These are phyloP conservation scores for Aspergillus sp. DNA, from an alignment of 2,329 filamentous ascomycete species.

Conservation along the genomic window DNA sequence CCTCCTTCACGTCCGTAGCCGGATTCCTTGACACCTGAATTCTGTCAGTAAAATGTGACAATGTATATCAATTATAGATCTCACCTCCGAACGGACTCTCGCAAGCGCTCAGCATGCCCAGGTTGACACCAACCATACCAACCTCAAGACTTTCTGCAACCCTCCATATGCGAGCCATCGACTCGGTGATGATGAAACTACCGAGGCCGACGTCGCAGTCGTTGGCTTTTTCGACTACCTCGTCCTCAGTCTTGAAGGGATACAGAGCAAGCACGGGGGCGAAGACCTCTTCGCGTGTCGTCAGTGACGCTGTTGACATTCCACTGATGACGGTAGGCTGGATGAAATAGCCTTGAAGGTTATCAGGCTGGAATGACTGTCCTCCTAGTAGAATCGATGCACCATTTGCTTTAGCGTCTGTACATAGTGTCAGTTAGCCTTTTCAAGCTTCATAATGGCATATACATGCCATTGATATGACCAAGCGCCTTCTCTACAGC, in stretches of 20 bases:
- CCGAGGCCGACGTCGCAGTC: slow-evolving; percentile 10
- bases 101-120: slow-evolving; percentile 24
- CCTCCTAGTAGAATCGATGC: slow-evolving; percentile 40
- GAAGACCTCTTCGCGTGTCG: slow-evolving; percentile 62
- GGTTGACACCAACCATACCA: slow-evolving; percentile 28
- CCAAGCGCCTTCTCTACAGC: slow-evolving; percentile 50
- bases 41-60: too few species aligned
- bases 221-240: slow-evolving; percentile 37
- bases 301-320: slow-evolving; percentile 57
- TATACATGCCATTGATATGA: slow-evolving; percentile 62
- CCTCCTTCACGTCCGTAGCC: slow-evolving; percentile 55
- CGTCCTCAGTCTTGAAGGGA: slow-evolving; percentile 65
- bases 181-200: slow-evolving; percentile 7
- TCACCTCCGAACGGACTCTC: slow-evolving; percentile 24
- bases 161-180: slow-evolving; percentile 10
- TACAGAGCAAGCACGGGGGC: slow-evolving; percentile 63
- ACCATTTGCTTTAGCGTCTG: slow-evolving; percentile 55
- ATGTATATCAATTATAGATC: too few species aligned
- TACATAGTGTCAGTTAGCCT: slow-evolving; percentile 36
- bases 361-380: slow-evolving; percentile 58
- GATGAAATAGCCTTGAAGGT: slow-evolving; percentile 8
- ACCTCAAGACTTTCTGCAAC: slow-evolving; percentile 17
- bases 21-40: slow-evolving; percentile 16
- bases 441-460: neutral
- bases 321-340: slow-evolving; percentile 64